Evolutionary conservation across 306 rosid genomes (phyloP).

Genomic region (Trifolium fragiferum): DNA sequence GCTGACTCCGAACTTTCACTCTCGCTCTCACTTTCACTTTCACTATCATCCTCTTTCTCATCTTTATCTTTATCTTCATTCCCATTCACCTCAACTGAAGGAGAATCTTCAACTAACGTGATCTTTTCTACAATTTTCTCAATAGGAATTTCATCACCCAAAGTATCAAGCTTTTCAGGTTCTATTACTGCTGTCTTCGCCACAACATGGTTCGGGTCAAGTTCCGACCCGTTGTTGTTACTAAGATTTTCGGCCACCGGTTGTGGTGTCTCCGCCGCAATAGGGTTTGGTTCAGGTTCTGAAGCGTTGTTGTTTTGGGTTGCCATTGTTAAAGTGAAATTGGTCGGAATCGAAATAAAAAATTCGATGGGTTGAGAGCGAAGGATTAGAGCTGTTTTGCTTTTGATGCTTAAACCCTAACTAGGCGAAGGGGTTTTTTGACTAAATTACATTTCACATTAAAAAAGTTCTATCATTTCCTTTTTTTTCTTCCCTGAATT

Average conservation of each 20-base stretch:
- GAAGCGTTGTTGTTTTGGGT: not conserved
- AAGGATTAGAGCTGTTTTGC: not conserved
- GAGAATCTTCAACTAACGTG: conserved; percentile 45
- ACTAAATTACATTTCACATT: too few relatives aligned
- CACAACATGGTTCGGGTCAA: conserved; percentile 32
- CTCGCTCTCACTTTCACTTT: conserved; percentile 40
- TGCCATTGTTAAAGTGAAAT: not conserved
- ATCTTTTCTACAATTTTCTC: conserved; percentile 61
- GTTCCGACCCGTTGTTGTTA: conserved; percentile 15
- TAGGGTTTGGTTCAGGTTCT: conserved; percentile 33
- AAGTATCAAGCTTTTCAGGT: conserved; percentile 36
- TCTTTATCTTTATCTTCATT: conserved; percentile 6
- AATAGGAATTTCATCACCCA: conserved; percentile 36
- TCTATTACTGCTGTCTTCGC: conserved; percentile 30
- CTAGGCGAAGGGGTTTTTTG: not conserved
- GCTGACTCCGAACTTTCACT: conserved; percentile 56
- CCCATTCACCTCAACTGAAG: conserved; percentile 18
- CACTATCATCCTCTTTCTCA: not conserved
- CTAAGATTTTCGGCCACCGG: conserved; percentile 32
- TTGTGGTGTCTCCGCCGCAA: conserved; percentile 28
- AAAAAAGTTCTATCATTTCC: too few relatives aligned
- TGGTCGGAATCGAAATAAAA: not conserved
- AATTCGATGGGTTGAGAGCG: not conserved
- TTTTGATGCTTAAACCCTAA: not conserved
- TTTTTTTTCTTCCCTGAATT: too few relatives aligned